Conservation (phyloP, 805 yeast genomes). For the Schwanniomyces sp. region DNA sequence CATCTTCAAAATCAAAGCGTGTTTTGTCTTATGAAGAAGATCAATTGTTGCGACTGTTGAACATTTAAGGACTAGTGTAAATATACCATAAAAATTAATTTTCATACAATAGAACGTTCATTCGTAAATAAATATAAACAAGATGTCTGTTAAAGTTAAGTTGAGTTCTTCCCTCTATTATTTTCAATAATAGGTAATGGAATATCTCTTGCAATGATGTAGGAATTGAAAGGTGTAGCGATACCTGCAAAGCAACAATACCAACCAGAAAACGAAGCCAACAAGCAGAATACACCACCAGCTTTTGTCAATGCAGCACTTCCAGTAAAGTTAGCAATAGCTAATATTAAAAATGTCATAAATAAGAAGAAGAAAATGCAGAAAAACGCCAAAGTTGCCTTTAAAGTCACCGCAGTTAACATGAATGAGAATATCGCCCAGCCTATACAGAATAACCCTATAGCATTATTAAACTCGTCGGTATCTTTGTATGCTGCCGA, state of each 20-base stretch:
- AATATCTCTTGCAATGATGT: constrained; percentile 48
- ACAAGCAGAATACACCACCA: constrained; percentile 60
- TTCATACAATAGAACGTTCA: not conserved
- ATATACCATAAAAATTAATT: not conserved
- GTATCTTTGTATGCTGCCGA: constrained; percentile 44
- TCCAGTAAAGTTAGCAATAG: constrained; percentile 52
- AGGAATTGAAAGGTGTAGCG: constrained; percentile 58
- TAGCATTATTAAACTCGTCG: constrained; percentile 46
- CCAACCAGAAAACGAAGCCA: constrained; percentile 56
- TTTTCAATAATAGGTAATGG: constrained; percentile 24
- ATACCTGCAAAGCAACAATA: constrained; percentile 61
- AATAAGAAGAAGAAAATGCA: constrained; percentile 53
- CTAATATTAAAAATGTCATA: constrained; percentile 52
- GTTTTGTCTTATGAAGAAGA: constrained; percentile 54
- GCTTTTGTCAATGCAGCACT: constrained; percentile 26
- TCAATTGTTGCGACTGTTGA: constrained; percentile 48
- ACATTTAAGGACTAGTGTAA: constrained; percentile 11
- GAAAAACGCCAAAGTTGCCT: constrained; percentile 51
- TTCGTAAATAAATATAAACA: not conserved
- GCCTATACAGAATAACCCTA: constrained; percentile 60
- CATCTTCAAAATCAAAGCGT: constrained; percentile 12
- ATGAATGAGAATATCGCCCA: constrained; percentile 66
- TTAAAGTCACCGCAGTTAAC: constrained; percentile 54
- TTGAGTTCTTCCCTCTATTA: not conserved
- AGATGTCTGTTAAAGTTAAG: not conserved